phyloP scores from a whole-genome alignment of 2,329 filamentous ascomycete genomes.

The Ceratocystis smalleyi region DNA sequence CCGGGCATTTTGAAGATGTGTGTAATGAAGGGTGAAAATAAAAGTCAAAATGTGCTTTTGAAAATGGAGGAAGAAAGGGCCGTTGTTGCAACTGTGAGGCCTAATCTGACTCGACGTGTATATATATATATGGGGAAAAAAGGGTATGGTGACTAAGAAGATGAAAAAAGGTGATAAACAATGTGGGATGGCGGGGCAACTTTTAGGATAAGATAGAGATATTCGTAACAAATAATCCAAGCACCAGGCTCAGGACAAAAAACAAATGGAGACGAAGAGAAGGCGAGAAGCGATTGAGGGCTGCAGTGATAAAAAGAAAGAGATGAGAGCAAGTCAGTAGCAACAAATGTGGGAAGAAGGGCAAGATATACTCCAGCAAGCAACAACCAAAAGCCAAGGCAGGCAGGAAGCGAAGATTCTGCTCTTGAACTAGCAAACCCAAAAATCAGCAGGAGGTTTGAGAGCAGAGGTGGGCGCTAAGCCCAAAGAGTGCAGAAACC shows the following conservation, averaged over 20 bases:
- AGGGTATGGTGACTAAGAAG: slow-evolving; percentile 4
- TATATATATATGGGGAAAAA: neutral
- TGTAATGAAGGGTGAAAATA: neutral
- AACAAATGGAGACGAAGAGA: neutral
- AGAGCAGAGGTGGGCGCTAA: neutral
- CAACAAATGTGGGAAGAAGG: neutral
- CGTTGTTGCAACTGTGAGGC: neutral
- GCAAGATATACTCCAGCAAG: neutral
- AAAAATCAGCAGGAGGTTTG: neutral
- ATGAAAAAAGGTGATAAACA: slow-evolving; percentile 15
- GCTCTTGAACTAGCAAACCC: neutral
- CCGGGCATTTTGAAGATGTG: slow-evolving; percentile 23
- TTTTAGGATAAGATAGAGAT: slow-evolving; percentile 13
- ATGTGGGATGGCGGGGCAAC: slow-evolving; percentile 12
- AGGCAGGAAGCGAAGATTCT: neutral
- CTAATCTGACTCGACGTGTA: neutral
- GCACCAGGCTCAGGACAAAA: neutral
- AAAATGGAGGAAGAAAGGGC: neutral
- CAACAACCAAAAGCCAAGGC: neutral
- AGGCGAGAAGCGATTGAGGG: neutral
- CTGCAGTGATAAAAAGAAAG: neutral
- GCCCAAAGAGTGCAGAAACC: neutral
- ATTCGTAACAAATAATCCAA: neutral
- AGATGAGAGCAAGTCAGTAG: neutral
- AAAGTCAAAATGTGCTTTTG: neutral